Percentiles rank a stretch among this genome's conserved stretches.
These are phyloP conservation scores for Cryptococcus maquisensis DNA, from an alignment of 1,284 basidiomycete genomes.

Conservation along the genomic window DNA sequence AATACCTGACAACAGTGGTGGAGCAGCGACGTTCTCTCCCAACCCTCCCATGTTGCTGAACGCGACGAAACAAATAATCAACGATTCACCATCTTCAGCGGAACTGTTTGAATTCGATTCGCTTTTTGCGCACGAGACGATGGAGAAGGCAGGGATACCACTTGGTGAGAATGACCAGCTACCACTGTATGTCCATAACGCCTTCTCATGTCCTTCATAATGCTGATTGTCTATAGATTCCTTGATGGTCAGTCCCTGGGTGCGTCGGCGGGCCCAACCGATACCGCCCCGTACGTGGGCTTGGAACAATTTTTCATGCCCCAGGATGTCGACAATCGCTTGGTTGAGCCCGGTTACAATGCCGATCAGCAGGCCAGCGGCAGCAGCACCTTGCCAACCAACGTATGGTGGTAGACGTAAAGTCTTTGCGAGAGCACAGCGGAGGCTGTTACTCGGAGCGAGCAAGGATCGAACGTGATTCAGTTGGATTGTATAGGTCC, in stretches of 20 bases:
- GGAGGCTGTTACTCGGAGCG: no score
- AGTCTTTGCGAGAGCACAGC: neutral
- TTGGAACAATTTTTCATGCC: slow-evolving; percentile 50
- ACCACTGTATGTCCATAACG: slow-evolving; percentile 32
- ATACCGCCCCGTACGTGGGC: slow-evolving; percentile 42
- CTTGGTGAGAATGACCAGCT: slow-evolving; percentile 43
- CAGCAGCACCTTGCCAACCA: neutral
- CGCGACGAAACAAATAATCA: slow-evolving; percentile 32
- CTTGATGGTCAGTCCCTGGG: slow-evolving; percentile 47
- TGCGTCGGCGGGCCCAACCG: slow-evolving; percentile 22
- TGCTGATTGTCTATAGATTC: slow-evolving; percentile 25
- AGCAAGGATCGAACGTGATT: no score
- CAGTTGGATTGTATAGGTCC: no score
- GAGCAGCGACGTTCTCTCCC: slow-evolving; percentile 12
- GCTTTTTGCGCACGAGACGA: slow-evolving; percentile 44
- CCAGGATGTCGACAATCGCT: slow-evolving; percentile 35
- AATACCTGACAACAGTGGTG: neutral
- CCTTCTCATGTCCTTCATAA: neutral
- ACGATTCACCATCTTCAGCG: slow-evolving; percentile 42
- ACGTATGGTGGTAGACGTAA: slow-evolving; percentile 1
- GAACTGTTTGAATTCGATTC: slow-evolving; percentile 48
- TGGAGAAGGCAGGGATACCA: slow-evolving; percentile 43
- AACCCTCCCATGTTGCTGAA: slow-evolving; percentile 21
- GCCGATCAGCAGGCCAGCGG: neutral
- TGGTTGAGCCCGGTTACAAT: slow-evolving; percentile 17